Evolutionary conservation across 768 basidiomycete genomes (phyloP).

Genomic region (Jaapia argillacea): DNA sequence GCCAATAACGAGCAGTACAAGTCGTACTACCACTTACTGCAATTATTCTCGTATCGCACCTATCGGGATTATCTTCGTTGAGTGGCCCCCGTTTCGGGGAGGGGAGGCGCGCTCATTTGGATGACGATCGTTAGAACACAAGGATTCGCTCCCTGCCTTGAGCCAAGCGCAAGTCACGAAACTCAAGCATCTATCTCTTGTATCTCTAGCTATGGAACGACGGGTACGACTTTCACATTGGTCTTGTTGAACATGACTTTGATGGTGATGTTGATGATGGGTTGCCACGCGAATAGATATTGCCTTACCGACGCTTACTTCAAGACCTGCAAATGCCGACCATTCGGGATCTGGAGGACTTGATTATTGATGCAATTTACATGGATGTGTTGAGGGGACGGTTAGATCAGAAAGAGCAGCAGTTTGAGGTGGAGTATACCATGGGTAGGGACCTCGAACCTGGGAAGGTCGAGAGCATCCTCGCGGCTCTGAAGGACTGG

Average conservation of each 20-base stretch:
- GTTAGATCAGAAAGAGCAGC: constrained; percentile 85
- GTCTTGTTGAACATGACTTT: not conserved
- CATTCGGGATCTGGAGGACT: constrained; percentile 87
- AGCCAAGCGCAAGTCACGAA: constrained; percentile 72
- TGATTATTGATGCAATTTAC: constrained; percentile 96
- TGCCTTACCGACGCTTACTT: constrained; percentile 72
- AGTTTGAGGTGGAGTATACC: constrained; percentile 87
- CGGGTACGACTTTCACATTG: constrained; percentile 42
- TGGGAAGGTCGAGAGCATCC: constrained; percentile 48
- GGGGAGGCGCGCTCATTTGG: no score
- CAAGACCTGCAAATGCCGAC: constrained; percentile 62
- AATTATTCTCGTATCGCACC: constrained; percentile 87
- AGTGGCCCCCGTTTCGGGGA: no score
- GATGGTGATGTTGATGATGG: not conserved
- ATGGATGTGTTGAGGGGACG: constrained; percentile 82
- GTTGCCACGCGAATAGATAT: constrained; percentile 47
- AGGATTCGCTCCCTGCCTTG: constrained; percentile 54
- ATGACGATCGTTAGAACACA: constrained; percentile 65
- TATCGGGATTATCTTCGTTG: constrained; percentile 70
- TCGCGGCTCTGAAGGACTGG: constrained; percentile 61
- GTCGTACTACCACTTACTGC: constrained; percentile 53
- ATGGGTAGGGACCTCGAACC: constrained; percentile 89
- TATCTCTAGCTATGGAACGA: constrained; percentile 66
- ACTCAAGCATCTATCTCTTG: constrained; percentile 88
- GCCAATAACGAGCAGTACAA: constrained; percentile 51